Base-by-base conservation (phyloP, 225 moss, liverwort and hornwort species). In the Physcomitrellopsis africana region DNA sequence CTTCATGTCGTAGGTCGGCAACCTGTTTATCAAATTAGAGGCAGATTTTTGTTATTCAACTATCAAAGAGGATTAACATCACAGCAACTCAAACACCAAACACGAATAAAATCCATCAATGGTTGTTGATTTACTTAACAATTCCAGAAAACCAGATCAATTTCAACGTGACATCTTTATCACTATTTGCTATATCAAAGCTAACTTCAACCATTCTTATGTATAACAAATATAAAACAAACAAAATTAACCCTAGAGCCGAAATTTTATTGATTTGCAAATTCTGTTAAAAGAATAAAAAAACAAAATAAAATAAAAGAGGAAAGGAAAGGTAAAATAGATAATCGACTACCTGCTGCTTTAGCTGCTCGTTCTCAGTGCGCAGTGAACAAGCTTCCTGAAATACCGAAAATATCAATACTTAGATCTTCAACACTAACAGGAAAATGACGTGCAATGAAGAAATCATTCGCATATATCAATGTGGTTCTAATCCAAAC, bases 351-450 rank as follows among this genome's bases (percentile, higher is more conserved):
- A 92, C 92, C 89, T 87, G 83, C 75, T 69, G 73, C 72, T 86
- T 92, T 53, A 95, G 75, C 67, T 81, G 74, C 73, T 76, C 74
- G 72, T 89, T 91, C 47, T 95, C 86, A 46, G 77, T 73, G 75
- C 80, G 89, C 76, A 95, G 67, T 26, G 63, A 20, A 67, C 62
- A 80, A 72, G 87, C 85, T 82, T 95, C 95, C 91, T 92, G 82
- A 72, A 37, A 66, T 24, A 22, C 17, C 56, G 22, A 2, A 68
- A 58, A 65, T 44, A 64, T 3, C 23, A 54, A 51, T 43, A 68
- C 19, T 6, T 32, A 49, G 9, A 48, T 24, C 15, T 26, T 27
- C 49, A 49, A 26, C 12, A 67, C 49, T 3, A 58, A 18, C 44
- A 53, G 69, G 37, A 17, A 23, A 70, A 41, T 52, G 63, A 26